A percentile compares a stretch with the other conserved stretches of the same genome.
These are phyloP conservation scores for Miamiensis avidus DNA, from an alignment of 169 alveolate species.

Conservation along the genomic window DNA sequence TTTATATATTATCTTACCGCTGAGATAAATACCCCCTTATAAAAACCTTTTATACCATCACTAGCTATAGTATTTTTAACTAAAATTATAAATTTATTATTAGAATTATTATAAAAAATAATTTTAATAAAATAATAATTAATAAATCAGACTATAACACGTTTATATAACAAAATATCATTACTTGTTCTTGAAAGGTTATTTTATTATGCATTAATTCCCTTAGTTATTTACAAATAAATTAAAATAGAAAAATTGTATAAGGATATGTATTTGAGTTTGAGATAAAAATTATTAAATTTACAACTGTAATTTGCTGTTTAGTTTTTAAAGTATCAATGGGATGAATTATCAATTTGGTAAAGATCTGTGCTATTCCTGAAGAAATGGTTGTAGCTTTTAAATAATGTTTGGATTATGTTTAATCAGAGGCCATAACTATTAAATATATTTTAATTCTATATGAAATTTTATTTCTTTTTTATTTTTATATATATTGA, in stretches of 20 bases:
- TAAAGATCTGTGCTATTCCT: constrained; percentile 45
- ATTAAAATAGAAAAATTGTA: background rate
- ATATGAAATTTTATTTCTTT: too few species aligned
- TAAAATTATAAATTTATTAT: background rate
- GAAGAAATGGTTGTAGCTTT: background rate
- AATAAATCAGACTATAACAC: background rate
- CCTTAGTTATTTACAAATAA: background rate
- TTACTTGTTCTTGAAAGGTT: background rate
- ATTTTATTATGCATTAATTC: background rate
- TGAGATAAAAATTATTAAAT: background rate
- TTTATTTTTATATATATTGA: too few species aligned
- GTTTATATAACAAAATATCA: background rate
- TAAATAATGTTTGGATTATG: background rate
- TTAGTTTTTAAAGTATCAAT: constrained; percentile 72
- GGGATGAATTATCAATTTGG: constrained; percentile 60
- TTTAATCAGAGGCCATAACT: too few species aligned
- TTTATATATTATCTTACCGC: constrained; percentile 25
- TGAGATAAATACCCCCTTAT: constrained; percentile 58
- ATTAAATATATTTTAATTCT: too few species aligned
- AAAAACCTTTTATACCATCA: constrained; percentile 65
- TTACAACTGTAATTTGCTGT: constrained; percentile 34
- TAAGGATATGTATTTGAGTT: background rate
- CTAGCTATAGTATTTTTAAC: constrained; percentile 40
- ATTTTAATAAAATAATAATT: too few species aligned
- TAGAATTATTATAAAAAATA: background rate